Base-by-base conservation (phyloP, 164 flowering plant genomes). In the Kingdonia uniflora region DNA sequence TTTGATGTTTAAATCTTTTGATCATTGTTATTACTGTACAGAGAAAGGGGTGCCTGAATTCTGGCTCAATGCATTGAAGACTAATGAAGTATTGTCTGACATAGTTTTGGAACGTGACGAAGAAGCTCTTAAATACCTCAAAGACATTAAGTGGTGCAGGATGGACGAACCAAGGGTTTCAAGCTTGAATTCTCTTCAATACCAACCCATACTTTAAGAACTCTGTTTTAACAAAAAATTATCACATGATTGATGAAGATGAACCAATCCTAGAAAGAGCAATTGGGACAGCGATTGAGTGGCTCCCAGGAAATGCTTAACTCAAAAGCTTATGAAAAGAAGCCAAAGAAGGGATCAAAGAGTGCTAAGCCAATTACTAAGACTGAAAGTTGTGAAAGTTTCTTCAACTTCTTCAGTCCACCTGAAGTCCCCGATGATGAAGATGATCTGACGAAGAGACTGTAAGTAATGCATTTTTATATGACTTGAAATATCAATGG, bases 91-190 rank as follows among this genome's bases (percentile, higher is more conserved):
- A 1, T 64, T 80, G 2, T 71, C 74, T 33, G 87, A 79, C 51
- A 95, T 86, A 94, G 95, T 90, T 16, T 63, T 81, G 6, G 94
- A 84, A 69, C 86, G 88, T 47, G 97, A 90, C 73, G 94, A 86
- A 68, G 95, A 71, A 13, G 95, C 97, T 39, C 86, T 90, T 38
- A 84, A 86, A 55, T 86, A 70, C 68, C 84, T 90, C 24, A 86
- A 74, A 55, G 94, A 90, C 62, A 86, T 90, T 20, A 86, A 86
- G 74, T 90, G 95, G 94, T 66, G 49, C 44, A 76, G 83, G 59
- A 72, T 82, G 24, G 88, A 80, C 23, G 60, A 78, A 37, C 95
- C 2, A 90, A 86, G 73, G 97, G 97, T 42, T 90, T 90, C 76
- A 90, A 80, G 82, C 86, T 90, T 24, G 97, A 86, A 47, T 90